Percentiles rank a stretch among this genome's conserved stretches.
These are phyloP conservation scores for Cicer yamashitae DNA, from an alignment of 306 rosid species.

Conservation along the genomic window DNA sequence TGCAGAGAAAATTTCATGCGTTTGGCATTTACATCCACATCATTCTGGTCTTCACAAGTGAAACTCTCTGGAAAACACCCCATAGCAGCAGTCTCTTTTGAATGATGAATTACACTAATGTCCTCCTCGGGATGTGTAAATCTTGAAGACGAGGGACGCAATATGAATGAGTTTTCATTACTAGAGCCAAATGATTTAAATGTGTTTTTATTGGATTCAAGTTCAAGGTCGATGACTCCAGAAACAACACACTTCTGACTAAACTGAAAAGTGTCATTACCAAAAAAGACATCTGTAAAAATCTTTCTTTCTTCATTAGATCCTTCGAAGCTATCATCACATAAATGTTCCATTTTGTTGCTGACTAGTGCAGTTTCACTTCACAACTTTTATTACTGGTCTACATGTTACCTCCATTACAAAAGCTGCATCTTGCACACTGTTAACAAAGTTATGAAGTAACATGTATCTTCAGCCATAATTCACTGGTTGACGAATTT, in stretches of 20 bases:
- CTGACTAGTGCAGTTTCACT: constrained; percentile 42
- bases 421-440: constrained; percentile 37
- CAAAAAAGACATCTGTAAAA: constrained; percentile 76
- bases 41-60: constrained; percentile 48
- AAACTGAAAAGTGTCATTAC: constrained; percentile 51
- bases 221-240: constrained; percentile 65
- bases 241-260: constrained; percentile 65
- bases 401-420: constrained; percentile 48
- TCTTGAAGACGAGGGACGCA: constrained; percentile 63
- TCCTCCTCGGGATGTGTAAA: constrained; percentile 52
- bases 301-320: constrained; percentile 70
- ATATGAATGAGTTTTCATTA: constrained; percentile 69
- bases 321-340: constrained; percentile 82
- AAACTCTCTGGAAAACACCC: constrained; percentile 52
- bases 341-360: constrained; percentile 64
- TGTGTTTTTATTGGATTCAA: constrained; percentile 64
- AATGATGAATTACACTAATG: constrained; percentile 51
- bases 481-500: constrained; percentile 39
- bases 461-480: constrained; percentile 36
- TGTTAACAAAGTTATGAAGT: constrained; percentile 35
- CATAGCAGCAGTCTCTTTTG: constrained; percentile 53
- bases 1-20: constrained; percentile 67
- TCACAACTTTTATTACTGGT: constrained; percentile 40
- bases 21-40: constrained; percentile 60
- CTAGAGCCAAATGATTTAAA: constrained; percentile 71